Percentiles rank a stretch among this genome's conserved stretches.
Evolutionary conservation across 208 protist species (phyloP).

Genomic region (Trypanosoma vivax): DNA sequence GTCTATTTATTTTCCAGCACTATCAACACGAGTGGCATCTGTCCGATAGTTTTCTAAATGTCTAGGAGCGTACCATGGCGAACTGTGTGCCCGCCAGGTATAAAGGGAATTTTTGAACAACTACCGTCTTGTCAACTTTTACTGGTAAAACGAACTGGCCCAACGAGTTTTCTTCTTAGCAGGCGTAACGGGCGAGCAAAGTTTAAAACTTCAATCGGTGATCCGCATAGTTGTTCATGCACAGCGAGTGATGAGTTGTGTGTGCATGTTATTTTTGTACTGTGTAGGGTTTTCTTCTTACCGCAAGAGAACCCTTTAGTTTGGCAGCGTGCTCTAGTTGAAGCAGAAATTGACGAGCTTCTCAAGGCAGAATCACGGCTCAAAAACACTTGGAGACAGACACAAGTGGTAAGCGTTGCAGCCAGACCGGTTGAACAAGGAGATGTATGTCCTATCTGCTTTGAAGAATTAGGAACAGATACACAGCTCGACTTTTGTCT

Average conservation of each 20-base stretch:
- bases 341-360: conserved; percentile 45
- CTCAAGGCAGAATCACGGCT: conserved; percentile 18
- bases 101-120: conserved; percentile 11
- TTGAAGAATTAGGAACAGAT: conserved; percentile 19
- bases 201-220: conserved; percentile 39
- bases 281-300: conserved; percentile 44
- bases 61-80: conserved; percentile 24
- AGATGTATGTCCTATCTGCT: conserved; percentile 35
- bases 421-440: conserved; percentile 15
- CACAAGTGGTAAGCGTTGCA: background rate
- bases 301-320: conserved; percentile 30
- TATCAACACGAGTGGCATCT: background rate
- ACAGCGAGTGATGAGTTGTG: conserved; percentile 34
- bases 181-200: conserved; percentile 10
- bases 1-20: conserved; percentile 2
- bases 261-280: conserved; percentile 55
- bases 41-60: conserved; percentile 7
- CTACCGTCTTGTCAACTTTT: conserved; percentile 18
- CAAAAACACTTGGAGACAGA: conserved; percentile 9
- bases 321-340: conserved; percentile 62
- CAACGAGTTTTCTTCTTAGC: conserved; percentile 32
- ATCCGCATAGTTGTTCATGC: conserved; percentile 62
- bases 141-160: conserved; percentile 22
- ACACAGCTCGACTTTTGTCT: conserved; percentile 21
- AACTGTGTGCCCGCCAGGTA: conserved; percentile 6